Evolutionary conservation across 495 filamentous ascomycete genomes (phyloP), one percentile per base, ranked within the genome.

Genomic region (Aspergillus asperescens): DNA sequence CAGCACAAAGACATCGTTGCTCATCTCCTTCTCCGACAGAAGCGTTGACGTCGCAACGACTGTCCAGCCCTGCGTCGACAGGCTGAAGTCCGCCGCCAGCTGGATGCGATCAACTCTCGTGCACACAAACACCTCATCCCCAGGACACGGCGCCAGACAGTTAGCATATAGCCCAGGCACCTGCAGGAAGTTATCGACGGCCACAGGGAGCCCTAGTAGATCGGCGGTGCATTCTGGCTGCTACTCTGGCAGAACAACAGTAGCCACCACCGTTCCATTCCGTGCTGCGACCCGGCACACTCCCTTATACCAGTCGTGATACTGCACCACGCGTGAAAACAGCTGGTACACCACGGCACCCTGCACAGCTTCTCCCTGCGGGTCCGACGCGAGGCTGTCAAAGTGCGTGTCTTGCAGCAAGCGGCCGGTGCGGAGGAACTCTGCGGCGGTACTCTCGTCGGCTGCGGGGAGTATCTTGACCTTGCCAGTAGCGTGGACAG

Each of bases 161-260:
- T 49, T 49, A 15, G 28, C 22, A 22, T 39, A 32, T 6, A 49
- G 28, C 1, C 46, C 46, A 12, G 46, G 16, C 6, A 15, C 18
- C 34, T 49, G 46, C 12, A 39, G 27, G 46, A 49, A 49, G 12
- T 27, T 49, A 7, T 49, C 46, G 1, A 49, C 10, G 1, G 39
- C n/a, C 8, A 49, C 12, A 0, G 28, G 34, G 4, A 7, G 8
- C 2, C 34, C n/a, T n/a, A n/a, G 18, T 1, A 20, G 3, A 22
- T 29, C 32, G 12, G 13, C 19, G 29, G 5, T 31, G 29, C 31
- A 3, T 4, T 49, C 4, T 23, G 10, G 2, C n/a, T n/a, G n/a
- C n/a, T n/a, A n/a, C n/a, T n/a, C n/a, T n/a, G 46, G 34, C 22
- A 49, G 13, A 0, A 10, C 1, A 10, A 49, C 24, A 4, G 10